Evolutionary conservation across 1,139 yeast genomes (phyloP).

Genomic region (Scheffersomyces insectosa): DNA sequence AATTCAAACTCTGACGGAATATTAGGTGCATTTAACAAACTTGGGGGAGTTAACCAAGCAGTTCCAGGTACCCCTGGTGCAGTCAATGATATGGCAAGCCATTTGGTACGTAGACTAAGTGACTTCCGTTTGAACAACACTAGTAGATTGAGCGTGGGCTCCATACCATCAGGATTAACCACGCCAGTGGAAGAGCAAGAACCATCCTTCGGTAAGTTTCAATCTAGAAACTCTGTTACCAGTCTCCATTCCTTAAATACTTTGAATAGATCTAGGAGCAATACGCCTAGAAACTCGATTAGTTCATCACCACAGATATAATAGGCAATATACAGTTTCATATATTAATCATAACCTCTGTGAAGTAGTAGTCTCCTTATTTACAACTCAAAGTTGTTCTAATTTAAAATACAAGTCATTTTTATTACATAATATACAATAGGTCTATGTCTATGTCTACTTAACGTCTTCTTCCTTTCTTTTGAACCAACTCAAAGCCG

Average conservation of each 20-base stretch:
- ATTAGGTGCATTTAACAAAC: constrained; percentile 35
- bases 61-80: constrained; percentile 40
- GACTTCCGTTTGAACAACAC: constrained; percentile 36
- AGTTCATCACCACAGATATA: constrained; percentile 15
- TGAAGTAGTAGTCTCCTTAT: background rate
- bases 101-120: constrained; percentile 48
- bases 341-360: constrained; percentile 1
- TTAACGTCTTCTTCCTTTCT: constrained; percentile 47
- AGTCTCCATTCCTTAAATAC: constrained; percentile 46
- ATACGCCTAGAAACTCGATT: constrained; percentile 43
- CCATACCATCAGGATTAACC: constrained; percentile 19
- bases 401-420: background rate
- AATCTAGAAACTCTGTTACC: constrained; percentile 33
- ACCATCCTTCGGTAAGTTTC: constrained; percentile 15
- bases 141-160: constrained; percentile 25
- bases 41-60: constrained; percentile 19
- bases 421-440: background rate
- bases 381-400: background rate
- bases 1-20: constrained; percentile 27
- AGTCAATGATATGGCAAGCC: constrained; percentile 54
- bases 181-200: constrained; percentile 38
- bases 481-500: constrained; percentile 86
- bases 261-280: constrained; percentile 39
- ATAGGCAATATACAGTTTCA: background rate
- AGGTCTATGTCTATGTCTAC: background rate